phyloP scores from a whole-genome alignment of 108 stramenopile genomes.

The Pelagomonas calceolata region DNA sequence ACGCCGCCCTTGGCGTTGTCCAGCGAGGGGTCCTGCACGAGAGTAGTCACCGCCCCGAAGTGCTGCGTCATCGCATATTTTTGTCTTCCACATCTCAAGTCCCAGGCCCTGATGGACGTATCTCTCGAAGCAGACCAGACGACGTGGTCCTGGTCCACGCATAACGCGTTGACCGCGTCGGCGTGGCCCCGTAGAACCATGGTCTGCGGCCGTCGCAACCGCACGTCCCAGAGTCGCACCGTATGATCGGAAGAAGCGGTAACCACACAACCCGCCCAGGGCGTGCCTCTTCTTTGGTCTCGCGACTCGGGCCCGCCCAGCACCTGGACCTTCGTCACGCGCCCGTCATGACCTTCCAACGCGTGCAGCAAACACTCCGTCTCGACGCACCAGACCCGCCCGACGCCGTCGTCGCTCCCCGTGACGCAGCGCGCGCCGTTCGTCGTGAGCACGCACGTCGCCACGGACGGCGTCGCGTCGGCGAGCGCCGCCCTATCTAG shows the following conservation, averaged over 20 bases:
- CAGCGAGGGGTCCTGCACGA: background rate
- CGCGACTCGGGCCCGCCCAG: too few species aligned
- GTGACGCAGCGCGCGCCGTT: background rate
- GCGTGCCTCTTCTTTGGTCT: background rate
- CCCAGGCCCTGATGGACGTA: background rate
- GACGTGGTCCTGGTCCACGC: background rate
- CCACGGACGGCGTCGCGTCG: too few species aligned
- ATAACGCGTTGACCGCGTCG: background rate
- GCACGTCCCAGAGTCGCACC: background rate
- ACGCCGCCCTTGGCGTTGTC: background rate
- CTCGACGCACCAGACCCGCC: background rate
- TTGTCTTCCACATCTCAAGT: background rate
- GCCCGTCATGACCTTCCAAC: background rate
- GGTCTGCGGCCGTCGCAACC: background rate
- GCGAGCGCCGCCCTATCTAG: too few species aligned
- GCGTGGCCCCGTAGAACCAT: background rate
- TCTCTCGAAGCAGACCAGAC: background rate
- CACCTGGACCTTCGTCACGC: background rate
- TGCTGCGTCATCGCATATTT: background rate
- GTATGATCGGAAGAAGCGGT: background rate
- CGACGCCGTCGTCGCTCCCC: background rate
- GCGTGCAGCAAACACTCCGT: background rate
- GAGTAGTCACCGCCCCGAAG: background rate
- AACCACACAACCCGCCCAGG: background rate
- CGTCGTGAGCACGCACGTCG: too few species aligned